Evolutionary conservation across 2,329 filamentous ascomycete species (phyloP).

Genomic region (Didymella sp.): DNA sequence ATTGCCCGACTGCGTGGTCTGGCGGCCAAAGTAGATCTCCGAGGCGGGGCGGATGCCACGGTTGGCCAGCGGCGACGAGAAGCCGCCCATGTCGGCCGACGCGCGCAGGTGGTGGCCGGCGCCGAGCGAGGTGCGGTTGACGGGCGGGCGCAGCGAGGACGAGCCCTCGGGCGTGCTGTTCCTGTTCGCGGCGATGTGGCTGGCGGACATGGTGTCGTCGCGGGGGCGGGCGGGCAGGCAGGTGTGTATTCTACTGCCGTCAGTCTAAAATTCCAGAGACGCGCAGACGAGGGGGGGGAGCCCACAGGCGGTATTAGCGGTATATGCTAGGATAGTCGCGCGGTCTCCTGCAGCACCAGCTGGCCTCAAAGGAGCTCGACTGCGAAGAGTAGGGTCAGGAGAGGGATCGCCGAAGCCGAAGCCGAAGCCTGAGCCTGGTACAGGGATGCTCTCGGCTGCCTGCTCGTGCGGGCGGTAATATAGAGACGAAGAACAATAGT

Average conservation of each 20-base stretch:
- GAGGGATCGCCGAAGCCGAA: conserved; percentile 7
- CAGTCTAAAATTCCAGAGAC: background rate
- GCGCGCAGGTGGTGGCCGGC: conserved; percentile 87
- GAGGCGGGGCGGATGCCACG: conserved; percentile 90
- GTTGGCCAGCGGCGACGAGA: conserved; percentile 73
- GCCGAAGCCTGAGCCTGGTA: conserved; percentile 17
- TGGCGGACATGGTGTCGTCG: conserved; percentile 52
- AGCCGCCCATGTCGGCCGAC: conserved; percentile 93
- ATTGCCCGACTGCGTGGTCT: conserved; percentile 69
- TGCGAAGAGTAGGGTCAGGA: conserved; percentile 25
- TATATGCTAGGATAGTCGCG: background rate
- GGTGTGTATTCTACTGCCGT: background rate
- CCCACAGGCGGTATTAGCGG: background rate
- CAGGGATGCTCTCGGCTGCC: conserved; percentile 17
- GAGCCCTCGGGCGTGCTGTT: conserved; percentile 96
- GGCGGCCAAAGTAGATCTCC: conserved; percentile 86
- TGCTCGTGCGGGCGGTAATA: background rate
- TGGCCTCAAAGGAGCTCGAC: conserved; percentile 42
- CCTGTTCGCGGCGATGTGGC: conserved; percentile 70
- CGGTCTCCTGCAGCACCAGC: conserved; percentile 41
- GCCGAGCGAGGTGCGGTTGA: conserved; percentile 76
- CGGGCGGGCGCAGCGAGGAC: conserved; percentile 81
- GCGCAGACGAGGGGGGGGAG: too few relatives aligned
- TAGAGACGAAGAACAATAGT: conserved; percentile 22
- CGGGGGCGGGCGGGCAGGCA: background rate